Percentiles rank a stretch among this genome's conserved stretches.
These are phyloP conservation scores for Thyridium curvatum DNA, from an alignment of 2,329 filamentous ascomycete genomes.

Conservation along the genomic window DNA sequence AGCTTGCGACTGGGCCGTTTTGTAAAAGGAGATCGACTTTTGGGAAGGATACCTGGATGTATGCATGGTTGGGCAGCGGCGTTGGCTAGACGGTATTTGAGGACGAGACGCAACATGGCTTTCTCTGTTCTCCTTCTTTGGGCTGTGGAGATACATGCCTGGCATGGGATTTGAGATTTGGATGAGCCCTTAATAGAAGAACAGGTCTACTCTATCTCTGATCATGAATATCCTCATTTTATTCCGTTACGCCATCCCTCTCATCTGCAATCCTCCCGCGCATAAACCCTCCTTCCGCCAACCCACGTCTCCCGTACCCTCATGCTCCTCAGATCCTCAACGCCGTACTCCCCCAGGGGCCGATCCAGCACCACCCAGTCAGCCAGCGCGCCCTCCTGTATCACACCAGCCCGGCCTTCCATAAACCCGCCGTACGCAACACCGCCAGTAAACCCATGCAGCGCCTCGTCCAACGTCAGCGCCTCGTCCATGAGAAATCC, in stretches of 20 bases:
- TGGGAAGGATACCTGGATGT: neutral
- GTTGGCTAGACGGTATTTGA: too few species aligned
- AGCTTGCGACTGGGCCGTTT: conserved; percentile 13
- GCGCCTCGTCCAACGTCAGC: conserved; percentile 50
- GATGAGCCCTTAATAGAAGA: too few species aligned
- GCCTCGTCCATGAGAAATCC: conserved; percentile 37
- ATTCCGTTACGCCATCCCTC: too few species aligned
- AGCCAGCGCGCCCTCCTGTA: conserved; percentile 54
- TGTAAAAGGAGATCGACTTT: conserved; percentile 1
- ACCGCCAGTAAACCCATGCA: conserved; percentile 55
- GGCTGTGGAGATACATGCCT: too few species aligned
- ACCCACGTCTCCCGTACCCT: conserved; percentile 64
- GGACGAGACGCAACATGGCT: too few species aligned
- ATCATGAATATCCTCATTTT: too few species aligned
- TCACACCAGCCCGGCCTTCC: conserved; percentile 52
- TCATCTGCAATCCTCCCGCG: conserved; percentile 11
- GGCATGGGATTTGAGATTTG: too few species aligned
- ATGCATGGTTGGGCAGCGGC: neutral
- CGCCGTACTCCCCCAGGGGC: conserved; percentile 38
- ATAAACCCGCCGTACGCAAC: conserved; percentile 54
- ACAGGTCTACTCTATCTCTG: too few species aligned
- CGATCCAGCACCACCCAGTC: conserved; percentile 66
- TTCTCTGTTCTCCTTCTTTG: too few species aligned
- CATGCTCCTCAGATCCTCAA: conserved; percentile 47
- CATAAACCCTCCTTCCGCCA: conserved; percentile 46